Base-by-base conservation (phyloP, 202 grass and related monocot species). In the Schoenoplectus triqueter region DNA sequence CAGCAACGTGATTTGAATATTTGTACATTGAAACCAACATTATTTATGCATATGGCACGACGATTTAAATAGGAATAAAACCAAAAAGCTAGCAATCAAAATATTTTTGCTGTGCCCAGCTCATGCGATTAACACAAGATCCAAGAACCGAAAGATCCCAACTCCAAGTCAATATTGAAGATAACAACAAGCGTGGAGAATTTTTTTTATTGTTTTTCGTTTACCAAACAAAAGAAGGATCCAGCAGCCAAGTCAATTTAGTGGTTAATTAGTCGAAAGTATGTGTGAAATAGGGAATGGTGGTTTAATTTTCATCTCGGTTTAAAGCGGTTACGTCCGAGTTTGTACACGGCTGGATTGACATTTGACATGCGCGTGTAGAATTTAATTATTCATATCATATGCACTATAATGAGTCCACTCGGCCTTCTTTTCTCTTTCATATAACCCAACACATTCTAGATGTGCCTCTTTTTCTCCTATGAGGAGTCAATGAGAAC, bases 71-170 rank as follows among this genome's bases (percentile, higher is more conserved):
- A 10, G 21, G 31, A 66, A 66, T 40, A 10, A 64, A 9, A 40
- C 9, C 21, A 66, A 66, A 39, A 10, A n/a, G 71, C 18, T 31
- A 31, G 31, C 31, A n/a, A 76, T 39, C 14, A 76, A 76, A 31
- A 57, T 51, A 77, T 77, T 7, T 13, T 21, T 75, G 6, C 51
- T 77, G 73, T 77, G 19, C 50, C 50, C 73, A 77, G 73, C 73
- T 57, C 19, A 31, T 31, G 21, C 51, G 8, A 75, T 54, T 39
- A 56, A 55, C 9, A 15, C 72, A 10, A 77, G 21, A 77, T 77
- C 52, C 52, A 77, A 77, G 19, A 54, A 31, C 19, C 31, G 31
- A 31, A 31, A 7, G 46, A 56, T 56, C 31, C 31, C 31, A 31
- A 31, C 31, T 31, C 31, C 31, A 31, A 31, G 31, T 31, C 31